A percentile compares a stretch with the other conserved stretches of the same genome.
These are phyloP conservation scores for Goffeauzyma gilvescens DNA, from an alignment of 768 basidiomycete genomes.

Conservation along the genomic window DNA sequence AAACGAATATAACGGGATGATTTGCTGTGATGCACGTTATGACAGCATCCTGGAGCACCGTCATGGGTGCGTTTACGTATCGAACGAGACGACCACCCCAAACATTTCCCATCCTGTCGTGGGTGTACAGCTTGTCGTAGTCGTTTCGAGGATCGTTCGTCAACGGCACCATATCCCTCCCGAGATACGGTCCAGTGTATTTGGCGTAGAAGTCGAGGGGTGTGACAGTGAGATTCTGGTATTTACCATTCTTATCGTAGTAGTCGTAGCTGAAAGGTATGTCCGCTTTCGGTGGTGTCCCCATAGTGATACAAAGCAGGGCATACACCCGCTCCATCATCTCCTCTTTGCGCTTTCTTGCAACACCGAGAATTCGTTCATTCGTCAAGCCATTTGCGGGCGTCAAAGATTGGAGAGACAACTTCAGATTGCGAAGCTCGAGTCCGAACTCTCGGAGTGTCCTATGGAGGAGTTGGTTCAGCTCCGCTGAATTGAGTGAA, in stretches of 20 bases:
- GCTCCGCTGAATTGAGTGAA: constrained; percentile 49
- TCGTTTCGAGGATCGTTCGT: constrained; percentile 77
- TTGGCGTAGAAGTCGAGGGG: constrained; percentile 52
- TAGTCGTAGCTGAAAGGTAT: constrained; percentile 69
- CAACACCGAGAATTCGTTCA: constrained; percentile 32
- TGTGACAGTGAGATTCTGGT: constrained; percentile 56
- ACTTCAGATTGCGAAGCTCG: constrained; percentile 51
- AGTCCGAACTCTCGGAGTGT: constrained; percentile 83
- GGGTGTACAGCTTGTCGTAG: constrained; percentile 66
- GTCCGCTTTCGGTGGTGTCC: constrained; percentile 58
- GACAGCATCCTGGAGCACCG: constrained; percentile 59
- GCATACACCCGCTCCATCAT: constrained; percentile 66
- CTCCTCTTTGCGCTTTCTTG: constrained; percentile 64
- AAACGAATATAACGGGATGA: constrained; percentile 75
- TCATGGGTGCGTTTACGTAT: constrained; percentile 78
- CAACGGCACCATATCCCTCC: constrained; percentile 18
- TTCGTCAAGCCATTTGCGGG: constrained; percentile 33
- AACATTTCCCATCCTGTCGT: constrained; percentile 79
- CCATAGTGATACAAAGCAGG: constrained; percentile 66
- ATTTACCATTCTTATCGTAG: constrained; percentile 57
- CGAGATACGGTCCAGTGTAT: too few relatives aligned
- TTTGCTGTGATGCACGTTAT: constrained; percentile 72
- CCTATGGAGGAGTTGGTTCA: constrained; percentile 64
- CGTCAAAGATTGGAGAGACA: constrained; percentile 40
- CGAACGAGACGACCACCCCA: constrained; percentile 66